Evolutionary conservation across 345 rosid genomes (phyloP).

Genomic region (Hibiscus mutabilis): DNA sequence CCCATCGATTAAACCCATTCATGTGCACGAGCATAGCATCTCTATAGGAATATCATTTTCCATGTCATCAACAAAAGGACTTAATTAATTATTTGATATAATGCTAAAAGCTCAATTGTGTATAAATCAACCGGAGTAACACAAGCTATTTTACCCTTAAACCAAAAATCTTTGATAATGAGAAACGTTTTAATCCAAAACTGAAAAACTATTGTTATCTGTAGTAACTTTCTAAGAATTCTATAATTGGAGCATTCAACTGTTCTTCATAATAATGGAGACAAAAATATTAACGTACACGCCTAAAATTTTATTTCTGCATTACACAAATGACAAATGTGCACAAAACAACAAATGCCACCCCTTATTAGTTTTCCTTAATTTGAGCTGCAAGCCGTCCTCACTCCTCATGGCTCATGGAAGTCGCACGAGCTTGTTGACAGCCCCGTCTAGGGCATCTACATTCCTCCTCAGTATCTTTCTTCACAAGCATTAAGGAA

Average conservation of each 20-base stretch:
- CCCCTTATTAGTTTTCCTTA: background rate
- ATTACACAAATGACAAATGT: background rate
- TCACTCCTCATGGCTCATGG: slow-evolving; percentile 29
- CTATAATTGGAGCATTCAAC: background rate
- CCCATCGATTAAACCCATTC: too few relatives aligned
- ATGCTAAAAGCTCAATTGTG: too few relatives aligned
- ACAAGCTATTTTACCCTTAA: too few relatives aligned
- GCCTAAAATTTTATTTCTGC: background rate
- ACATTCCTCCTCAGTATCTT: slow-evolving; percentile 74
- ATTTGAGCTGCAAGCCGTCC: background rate
- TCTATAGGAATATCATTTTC: too few relatives aligned
- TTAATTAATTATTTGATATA: too few relatives aligned
- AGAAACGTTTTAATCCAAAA: background rate
- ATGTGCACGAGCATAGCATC: too few relatives aligned
- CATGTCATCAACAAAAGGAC: too few relatives aligned
- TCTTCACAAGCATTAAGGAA: slow-evolving; percentile 48
- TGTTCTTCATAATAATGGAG: background rate
- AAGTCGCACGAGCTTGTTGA: slow-evolving; percentile 56
- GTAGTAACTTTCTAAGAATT: background rate
- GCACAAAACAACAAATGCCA: background rate
- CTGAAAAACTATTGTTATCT: too few relatives aligned
- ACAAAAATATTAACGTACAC: background rate
- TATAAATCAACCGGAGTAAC: too few relatives aligned
- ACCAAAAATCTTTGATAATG: background rate
- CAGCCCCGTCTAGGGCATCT: slow-evolving; percentile 72